Evolutionary conservation across 169 alveolate species (phyloP).

Genomic region (Amoebophrya sp.): DNA sequence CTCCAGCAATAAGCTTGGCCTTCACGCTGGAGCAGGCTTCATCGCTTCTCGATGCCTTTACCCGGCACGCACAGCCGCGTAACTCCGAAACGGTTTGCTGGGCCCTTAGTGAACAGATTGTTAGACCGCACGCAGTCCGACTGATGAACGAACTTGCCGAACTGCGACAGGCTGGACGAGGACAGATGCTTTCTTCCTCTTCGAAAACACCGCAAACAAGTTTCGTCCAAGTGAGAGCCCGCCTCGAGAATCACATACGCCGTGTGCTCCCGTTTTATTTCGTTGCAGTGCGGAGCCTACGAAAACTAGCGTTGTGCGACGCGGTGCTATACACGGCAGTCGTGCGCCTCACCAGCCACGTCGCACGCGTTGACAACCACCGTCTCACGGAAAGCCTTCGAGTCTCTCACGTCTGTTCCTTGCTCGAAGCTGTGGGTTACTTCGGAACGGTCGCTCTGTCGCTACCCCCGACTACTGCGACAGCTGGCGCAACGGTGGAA

Average conservation of each 20-base stretch:
- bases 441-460: no score
- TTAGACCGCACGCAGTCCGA: no score
- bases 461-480: no score
- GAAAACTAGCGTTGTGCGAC: not conserved
- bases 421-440: not conserved
- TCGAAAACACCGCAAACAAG: no score
- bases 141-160: no score
- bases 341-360: not conserved
- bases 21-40: conserved; percentile 7
- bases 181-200: no score
- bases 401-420: not conserved
- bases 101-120: no score
- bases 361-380: not conserved
- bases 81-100: not conserved
- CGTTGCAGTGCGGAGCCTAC: not conserved
- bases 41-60: not conserved
- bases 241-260: conserved; percentile 10
- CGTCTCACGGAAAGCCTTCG: not conserved
- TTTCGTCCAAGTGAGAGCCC: no score
- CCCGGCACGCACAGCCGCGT: not conserved
- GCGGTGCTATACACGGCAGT: not conserved
- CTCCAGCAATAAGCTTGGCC: no score
- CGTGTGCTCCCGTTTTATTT: not conserved
- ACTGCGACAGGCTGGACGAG: no score
- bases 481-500: no score